phyloP scores from a whole-genome alignment of 768 basidiomycete species.

The Lyophyllum atratum region DNA sequence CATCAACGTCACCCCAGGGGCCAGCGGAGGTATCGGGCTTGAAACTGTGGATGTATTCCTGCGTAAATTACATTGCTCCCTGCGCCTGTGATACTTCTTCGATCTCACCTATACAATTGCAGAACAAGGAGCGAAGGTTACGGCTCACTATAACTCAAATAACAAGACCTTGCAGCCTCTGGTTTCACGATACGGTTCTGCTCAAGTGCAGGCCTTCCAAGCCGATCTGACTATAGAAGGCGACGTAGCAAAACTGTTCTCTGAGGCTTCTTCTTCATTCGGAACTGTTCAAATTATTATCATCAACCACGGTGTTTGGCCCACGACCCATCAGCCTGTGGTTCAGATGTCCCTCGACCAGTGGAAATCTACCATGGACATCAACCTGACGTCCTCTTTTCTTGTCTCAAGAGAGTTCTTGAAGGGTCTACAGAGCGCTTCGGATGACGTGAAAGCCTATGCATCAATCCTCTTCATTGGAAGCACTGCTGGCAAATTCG shows the following conservation, averaged over 20 bases:
- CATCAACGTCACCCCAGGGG: conserved; percentile 38
- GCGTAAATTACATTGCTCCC: conserved; percentile 34
- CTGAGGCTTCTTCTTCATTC: conserved; percentile 36
- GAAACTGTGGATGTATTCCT: conserved; percentile 60
- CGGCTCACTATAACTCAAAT: conserved; percentile 70
- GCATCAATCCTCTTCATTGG: conserved; percentile 69
- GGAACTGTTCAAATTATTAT: conserved; percentile 58
- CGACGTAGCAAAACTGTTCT: conserved; percentile 54
- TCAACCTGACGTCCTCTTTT: conserved; percentile 70
- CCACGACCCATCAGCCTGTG: conserved; percentile 45
- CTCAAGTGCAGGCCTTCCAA: conserved; percentile 40
- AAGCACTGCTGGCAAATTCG: conserved; percentile 72
- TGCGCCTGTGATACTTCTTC: background rate
- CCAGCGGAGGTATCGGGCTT: conserved; percentile 76
- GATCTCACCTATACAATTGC: conserved; percentile 2
- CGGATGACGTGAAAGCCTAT: conserved; percentile 47
- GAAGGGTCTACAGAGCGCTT: conserved; percentile 39
- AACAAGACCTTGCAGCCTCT: conserved; percentile 42
- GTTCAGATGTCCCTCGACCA: conserved; percentile 59
- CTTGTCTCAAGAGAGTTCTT: conserved; percentile 67
- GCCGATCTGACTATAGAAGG: conserved; percentile 62
- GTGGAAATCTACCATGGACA: conserved; percentile 62
- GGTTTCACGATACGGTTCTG: conserved; percentile 33
- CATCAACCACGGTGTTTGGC: conserved; percentile 64
- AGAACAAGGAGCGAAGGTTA: conserved; percentile 74